These are phyloP conservation scores for Wickerhamiella slavikovae DNA, from an alignment of 805 yeast species.

Conservation along the genomic window DNA sequence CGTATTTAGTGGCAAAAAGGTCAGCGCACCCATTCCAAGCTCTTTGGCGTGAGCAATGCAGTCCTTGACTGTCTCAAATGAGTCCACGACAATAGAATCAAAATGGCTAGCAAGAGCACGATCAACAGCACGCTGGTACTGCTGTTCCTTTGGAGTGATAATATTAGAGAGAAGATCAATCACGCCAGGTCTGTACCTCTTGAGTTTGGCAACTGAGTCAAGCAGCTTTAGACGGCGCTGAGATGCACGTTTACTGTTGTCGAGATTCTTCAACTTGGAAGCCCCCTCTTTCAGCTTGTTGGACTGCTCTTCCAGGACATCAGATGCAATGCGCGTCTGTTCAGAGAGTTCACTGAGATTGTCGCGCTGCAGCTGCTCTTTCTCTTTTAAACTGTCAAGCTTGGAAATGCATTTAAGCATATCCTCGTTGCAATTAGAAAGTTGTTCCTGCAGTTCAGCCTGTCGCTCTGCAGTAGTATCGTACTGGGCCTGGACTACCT, in stretches of 20 bases:
- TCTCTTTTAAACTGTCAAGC: slow-evolving; percentile 4
- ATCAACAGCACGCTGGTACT: slow-evolving; percentile 9
- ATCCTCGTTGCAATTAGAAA: slow-evolving; percentile 5
- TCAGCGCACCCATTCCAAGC: slow-evolving; percentile 65
- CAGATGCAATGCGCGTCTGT: slow-evolving; percentile 18
- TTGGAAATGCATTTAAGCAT: slow-evolving; percentile 12
- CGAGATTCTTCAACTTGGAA: slow-evolving; percentile 43
- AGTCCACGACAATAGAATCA: slow-evolving; percentile 73
- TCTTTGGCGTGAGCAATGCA: slow-evolving; percentile 67
- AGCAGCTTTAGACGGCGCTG: slow-evolving; percentile 45
- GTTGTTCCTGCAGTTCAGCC: background rate
- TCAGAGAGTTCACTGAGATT: background rate
- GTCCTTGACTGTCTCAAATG: slow-evolving; percentile 41
- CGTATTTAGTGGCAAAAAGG: slow-evolving; percentile 75
- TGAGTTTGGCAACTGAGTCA: slow-evolving; percentile 51
- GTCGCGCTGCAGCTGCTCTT: background rate
- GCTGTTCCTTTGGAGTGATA: slow-evolving; percentile 37
- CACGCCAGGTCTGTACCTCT: slow-evolving; percentile 66
- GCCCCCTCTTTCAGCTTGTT: slow-evolving; percentile 40
- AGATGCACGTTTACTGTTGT: slow-evolving; percentile 59
- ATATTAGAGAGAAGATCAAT: slow-evolving; percentile 63
- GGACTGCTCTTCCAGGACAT: slow-evolving; percentile 21
- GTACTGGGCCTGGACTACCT: slow-evolving; percentile 1
- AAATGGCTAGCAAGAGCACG: slow-evolving; percentile 55
- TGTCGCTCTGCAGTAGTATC: slow-evolving; percentile 1